phyloP scores from a whole-genome alignment of 108 stramenopile species.

The Cyclotella kingstonii region DNA sequence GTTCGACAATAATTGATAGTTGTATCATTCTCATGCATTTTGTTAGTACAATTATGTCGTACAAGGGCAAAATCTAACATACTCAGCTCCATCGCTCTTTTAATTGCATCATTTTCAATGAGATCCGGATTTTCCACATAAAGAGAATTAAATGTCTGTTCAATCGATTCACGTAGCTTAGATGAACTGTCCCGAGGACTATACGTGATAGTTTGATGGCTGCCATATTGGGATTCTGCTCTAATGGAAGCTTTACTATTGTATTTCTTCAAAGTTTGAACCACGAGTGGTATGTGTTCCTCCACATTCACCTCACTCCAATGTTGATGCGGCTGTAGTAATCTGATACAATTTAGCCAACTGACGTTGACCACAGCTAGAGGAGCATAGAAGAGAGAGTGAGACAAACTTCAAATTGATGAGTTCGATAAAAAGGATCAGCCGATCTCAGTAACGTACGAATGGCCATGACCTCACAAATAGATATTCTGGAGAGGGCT shows the following conservation, averaged over 20 bases:
- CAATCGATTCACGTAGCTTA: slow-evolving; percentile 44
- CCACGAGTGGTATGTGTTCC: slow-evolving; percentile 20
- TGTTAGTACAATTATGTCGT: background rate
- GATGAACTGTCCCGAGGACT: slow-evolving; percentile 19
- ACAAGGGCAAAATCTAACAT: slow-evolving; percentile 65
- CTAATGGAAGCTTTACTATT: background rate
- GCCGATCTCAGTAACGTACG: no score
- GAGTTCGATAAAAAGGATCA: no score
- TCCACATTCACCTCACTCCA: slow-evolving; percentile 46
- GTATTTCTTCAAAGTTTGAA: slow-evolving; percentile 13
- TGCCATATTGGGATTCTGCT: slow-evolving; percentile 1
- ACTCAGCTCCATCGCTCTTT: slow-evolving; percentile 58
- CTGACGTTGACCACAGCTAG: slow-evolving; percentile 17
- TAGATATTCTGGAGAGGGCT: no score
- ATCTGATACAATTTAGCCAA: slow-evolving; percentile 24
- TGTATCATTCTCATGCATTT: slow-evolving; percentile 9
- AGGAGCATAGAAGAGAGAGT: background rate
- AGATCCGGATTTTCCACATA: slow-evolving; percentile 43
- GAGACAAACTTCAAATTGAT: no score
- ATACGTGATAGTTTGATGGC: background rate
- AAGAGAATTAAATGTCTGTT: slow-evolving; percentile 43
- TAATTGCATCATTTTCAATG: slow-evolving; percentile 48
- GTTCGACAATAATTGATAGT: background rate
- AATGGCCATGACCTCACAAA: no score
- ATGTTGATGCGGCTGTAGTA: slow-evolving; percentile 39